Evolutionary conservation across 1,284 basidiomycete species (phyloP), one percentile per base, ranked within the genome.

Genomic region (Taiwanofungus camphoratus): DNA sequence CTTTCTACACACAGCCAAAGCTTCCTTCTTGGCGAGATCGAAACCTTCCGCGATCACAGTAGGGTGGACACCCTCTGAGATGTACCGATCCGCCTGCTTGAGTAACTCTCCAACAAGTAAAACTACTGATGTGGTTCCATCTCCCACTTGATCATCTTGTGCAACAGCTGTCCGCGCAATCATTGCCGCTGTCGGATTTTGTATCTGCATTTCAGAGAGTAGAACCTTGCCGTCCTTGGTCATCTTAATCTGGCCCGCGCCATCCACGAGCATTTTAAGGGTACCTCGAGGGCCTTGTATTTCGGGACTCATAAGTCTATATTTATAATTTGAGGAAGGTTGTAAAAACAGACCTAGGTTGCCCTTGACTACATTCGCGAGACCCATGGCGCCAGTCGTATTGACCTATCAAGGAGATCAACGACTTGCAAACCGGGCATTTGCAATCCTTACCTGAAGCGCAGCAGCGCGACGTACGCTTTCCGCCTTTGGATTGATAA

Each of bases 161-260:
- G 95, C 95, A 13, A 98, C 94, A 24, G 95, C 95, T 31, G 95
- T 98, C 45, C 94, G 82, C 31, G 96, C 96, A 62, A 99, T 95
- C 92, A 99, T 97, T 32, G 96, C 94, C 8, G 96, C 96, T 8
- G 96, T 99, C 15, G 96, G 96, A 66, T 99, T 99, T 65, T 96
- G 93, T 59, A 99, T 99, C 73, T 99, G 96, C 96, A 99, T 99
- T 72, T 99, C 96, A 32, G 94, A 97, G 44, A 99, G 77, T 43
- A 99, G 72, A 34, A 98, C 95, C 71, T 99, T 99, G 56, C 96
- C 96, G 62, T 99, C 96, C 74, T 99, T 99, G 56, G 96, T 99
- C 91, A 99, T 96, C 77, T 98, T 99, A 67, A 99, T 94, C 73
- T 96, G 92, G 12, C 96, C 96, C n/a, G 94, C 77, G 47, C 96